Conservation (phyloP, 2,329 filamentous ascomycete genomes). For the Gaeumannomyces tritici region DNA sequence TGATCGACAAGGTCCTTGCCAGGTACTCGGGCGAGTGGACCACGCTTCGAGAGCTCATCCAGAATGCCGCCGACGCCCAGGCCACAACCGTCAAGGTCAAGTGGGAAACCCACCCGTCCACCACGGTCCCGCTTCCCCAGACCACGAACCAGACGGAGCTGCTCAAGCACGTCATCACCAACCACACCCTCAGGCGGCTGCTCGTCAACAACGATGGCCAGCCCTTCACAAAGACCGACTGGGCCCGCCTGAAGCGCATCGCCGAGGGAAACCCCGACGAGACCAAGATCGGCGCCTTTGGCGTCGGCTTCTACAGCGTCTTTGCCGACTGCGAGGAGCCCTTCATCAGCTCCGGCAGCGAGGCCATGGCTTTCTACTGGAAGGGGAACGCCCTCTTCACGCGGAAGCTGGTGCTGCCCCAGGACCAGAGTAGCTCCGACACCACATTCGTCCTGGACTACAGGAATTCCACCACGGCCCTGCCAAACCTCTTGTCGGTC, state of each 20-base stretch:
- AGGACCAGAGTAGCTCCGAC: constrained; percentile 52
- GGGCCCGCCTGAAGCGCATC: constrained; percentile 87
- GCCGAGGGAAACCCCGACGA: constrained; percentile 99
- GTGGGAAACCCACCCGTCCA: constrained; percentile 84
- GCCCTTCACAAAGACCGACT: constrained; percentile 82
- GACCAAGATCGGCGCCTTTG: constrained; percentile 97
- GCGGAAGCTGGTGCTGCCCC: constrained; percentile 66
- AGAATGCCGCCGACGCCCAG: constrained; percentile 96
- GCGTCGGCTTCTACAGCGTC: constrained; percentile 96
- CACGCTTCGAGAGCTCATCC: constrained; percentile 82
- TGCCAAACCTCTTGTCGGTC: constrained; percentile 78
- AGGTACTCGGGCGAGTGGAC: constrained; percentile 96
- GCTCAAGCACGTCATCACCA: constrained; percentile 71
- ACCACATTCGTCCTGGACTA: constrained; percentile 96
- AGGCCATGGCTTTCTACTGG: constrained; percentile 99
- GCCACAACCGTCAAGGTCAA: constrained; percentile 83
- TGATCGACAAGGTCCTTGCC: constrained; percentile 96
- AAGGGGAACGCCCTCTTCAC: constrained; percentile 97
- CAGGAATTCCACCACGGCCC: constrained; percentile 74
- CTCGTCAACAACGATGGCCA: constrained; percentile 89
- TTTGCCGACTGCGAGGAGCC: constrained; percentile 98
- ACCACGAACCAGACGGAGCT: constrained; percentile 59
- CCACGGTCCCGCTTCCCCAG: constrained; percentile 59
- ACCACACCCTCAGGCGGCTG: constrained; percentile 81
- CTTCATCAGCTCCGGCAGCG: constrained; percentile 83